Percentiles rank a stretch among this genome's conserved stretches.
phyloP scores from a whole-genome alignment of 768 basidiomycete species.

The Ephemerocybe angulata region DNA sequence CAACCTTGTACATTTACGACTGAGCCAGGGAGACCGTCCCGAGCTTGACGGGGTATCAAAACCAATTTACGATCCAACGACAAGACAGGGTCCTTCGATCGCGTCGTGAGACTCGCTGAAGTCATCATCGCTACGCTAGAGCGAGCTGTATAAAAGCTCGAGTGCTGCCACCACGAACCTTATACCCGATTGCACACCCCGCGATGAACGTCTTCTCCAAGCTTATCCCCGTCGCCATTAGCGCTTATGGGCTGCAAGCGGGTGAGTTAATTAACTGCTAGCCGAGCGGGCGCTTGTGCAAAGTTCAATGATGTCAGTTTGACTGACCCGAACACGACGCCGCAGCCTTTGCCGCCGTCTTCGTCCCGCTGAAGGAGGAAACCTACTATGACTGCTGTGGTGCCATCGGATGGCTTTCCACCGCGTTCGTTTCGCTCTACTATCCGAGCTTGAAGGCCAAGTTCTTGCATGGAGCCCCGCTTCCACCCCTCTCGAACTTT shows the following conservation, averaged over 20 bases:
- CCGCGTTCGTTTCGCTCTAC: slow-evolving; percentile 58
- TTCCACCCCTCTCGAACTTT: slow-evolving; percentile 45
- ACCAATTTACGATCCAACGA: background rate
- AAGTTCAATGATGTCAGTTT: background rate
- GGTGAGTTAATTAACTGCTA: too few relatives aligned
- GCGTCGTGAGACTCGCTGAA: background rate
- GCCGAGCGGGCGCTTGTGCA: background rate
- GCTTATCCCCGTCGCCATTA: slow-evolving; percentile 45
- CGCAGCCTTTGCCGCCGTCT: slow-evolving; percentile 52
- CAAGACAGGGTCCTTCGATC: background rate
- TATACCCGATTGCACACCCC: background rate
- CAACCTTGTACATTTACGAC: too few relatives aligned
- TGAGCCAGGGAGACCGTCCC: too few relatives aligned
- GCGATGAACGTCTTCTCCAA: slow-evolving; percentile 50
- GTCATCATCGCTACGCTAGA: too few relatives aligned
- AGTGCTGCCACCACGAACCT: too few relatives aligned
- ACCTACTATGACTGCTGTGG: slow-evolving; percentile 68
- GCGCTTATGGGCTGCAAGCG: slow-evolving; percentile 51
- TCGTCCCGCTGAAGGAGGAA: slow-evolving; percentile 64
- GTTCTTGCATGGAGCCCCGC: slow-evolving; percentile 37
- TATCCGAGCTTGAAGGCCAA: slow-evolving; percentile 53
- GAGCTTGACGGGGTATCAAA: background rate
- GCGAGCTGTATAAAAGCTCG: too few relatives aligned
- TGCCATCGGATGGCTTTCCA: slow-evolving; percentile 60
- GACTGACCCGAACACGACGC: background rate